A percentile compares a stretch with the other conserved stretches of the same genome.
Evolutionary conservation across 1,284 basidiomycete species (phyloP).

Genomic region (Ganoderma sp.): DNA sequence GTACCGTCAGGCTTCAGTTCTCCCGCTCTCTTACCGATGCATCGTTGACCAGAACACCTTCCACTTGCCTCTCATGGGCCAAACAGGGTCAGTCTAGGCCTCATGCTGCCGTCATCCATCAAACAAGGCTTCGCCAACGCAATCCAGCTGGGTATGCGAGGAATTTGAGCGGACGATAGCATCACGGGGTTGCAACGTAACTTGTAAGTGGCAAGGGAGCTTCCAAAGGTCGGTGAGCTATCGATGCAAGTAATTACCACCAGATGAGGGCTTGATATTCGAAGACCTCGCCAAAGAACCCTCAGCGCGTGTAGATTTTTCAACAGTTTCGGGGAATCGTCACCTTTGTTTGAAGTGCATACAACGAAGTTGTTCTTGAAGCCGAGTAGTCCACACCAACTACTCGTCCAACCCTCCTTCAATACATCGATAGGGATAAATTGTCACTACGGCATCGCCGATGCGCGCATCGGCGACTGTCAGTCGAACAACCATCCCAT

Average conservation of each 20-base stretch:
- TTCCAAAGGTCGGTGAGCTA: background rate
- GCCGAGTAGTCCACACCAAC: too few relatives aligned
- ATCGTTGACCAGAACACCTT: background rate
- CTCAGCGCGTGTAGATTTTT: too few relatives aligned
- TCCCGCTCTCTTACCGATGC: background rate
- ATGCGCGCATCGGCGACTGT: constrained; percentile 5
- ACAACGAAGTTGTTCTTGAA: too few relatives aligned
- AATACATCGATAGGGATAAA: background rate
- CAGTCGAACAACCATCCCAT: constrained; percentile 34
- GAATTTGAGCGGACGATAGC: background rate
- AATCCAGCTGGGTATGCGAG: background rate
- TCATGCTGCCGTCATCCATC: background rate
- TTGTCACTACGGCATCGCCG: background rate
- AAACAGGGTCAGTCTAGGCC: background rate
- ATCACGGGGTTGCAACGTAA: background rate
- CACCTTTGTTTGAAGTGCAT: background rate
- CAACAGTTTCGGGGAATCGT: background rate
- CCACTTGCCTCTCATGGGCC: constrained; percentile 2
- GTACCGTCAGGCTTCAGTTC: background rate
- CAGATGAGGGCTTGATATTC: too few relatives aligned
- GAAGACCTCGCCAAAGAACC: too few relatives aligned
- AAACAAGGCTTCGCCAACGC: background rate
- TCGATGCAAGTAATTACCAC: background rate
- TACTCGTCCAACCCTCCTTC: background rate
- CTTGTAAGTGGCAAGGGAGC: background rate